phyloP scores from a whole-genome alignment of 2,329 filamentous ascomycete genomes.

The Talaromyces sp. region DNA sequence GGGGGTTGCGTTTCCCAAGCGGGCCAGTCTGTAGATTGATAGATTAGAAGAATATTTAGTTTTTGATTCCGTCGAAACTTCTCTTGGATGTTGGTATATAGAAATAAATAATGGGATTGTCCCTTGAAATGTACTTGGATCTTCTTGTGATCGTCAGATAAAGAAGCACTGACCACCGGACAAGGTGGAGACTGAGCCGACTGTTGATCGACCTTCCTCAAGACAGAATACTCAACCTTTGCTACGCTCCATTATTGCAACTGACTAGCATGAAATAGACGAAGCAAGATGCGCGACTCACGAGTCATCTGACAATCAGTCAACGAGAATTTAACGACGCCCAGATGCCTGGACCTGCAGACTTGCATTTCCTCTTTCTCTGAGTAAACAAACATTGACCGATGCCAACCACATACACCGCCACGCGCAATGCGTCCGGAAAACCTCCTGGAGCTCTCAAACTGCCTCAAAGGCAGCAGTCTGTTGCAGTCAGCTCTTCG shows the following conservation, averaged over 20 bases:
- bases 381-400: slow-evolving; percentile 8
- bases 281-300: not conserved
- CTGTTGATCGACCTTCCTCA: not conserved
- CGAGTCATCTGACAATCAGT: not conserved
- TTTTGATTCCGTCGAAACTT: not conserved
- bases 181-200: not conserved
- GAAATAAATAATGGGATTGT: not conserved
- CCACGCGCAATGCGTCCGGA: slow-evolving; percentile 18
- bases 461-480: slow-evolving; percentile 18
- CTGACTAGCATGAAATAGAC: not conserved
- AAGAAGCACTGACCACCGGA: not conserved
- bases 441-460: slow-evolving; percentile 17
- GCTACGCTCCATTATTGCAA: not conserved
- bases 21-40: slow-evolving; percentile 57
- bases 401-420: slow-evolving; percentile 18
- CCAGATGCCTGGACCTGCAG: not conserved
- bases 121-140: not conserved
- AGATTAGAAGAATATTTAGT: not conserved
- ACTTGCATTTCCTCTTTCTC: not conserved
- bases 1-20: slow-evolving; percentile 76
- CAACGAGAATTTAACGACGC: not conserved
- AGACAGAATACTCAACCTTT: not conserved
- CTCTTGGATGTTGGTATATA: not conserved
- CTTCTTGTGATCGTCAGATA: not conserved
- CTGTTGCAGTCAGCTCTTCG: slow-evolving; percentile 18